phyloP scores from a whole-genome alignment of 495 filamentous ascomycete species.

The Ramalina intermedia region DNA sequence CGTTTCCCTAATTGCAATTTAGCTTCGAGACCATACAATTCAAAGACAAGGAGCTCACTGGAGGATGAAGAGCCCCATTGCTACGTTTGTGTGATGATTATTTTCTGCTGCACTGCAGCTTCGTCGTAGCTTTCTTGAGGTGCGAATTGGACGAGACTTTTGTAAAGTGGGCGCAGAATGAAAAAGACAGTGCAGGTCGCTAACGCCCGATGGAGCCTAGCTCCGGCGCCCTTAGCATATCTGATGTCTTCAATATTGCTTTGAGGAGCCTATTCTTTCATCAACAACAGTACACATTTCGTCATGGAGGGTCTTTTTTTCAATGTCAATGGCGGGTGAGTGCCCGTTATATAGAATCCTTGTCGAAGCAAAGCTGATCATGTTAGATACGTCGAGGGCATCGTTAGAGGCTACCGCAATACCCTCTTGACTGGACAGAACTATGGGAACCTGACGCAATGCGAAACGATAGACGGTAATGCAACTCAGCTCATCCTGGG shows the following conservation, averaged over 20 bases:
- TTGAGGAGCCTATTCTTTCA: background rate
- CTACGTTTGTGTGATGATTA: background rate
- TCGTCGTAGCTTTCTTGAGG: too few species aligned
- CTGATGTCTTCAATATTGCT: background rate
- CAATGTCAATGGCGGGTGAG: conserved; percentile 87
- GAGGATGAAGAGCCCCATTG: conserved; percentile 14
- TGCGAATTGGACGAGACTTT: background rate
- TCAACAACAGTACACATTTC: conserved; percentile 1
- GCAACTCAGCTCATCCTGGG: background rate
- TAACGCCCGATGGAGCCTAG: background rate
- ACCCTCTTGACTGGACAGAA: conserved; percentile 76
- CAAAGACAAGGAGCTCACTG: conserved; percentile 34
- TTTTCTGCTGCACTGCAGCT: too few species aligned
- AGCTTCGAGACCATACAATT: conserved; percentile 49
- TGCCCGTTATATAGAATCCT: background rate
- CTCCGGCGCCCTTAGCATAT: background rate
- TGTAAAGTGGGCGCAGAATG: background rate
- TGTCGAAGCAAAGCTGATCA: conserved; percentile 11
- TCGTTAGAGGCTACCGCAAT: conserved; percentile 94
- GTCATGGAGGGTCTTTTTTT: conserved; percentile 91
- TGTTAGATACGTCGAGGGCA: conserved; percentile 80
- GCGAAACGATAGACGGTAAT: conserved; percentile 92
- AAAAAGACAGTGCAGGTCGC: background rate
- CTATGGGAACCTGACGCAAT: conserved; percentile 94
- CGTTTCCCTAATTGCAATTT: conserved; percentile 58